phyloP scores from a whole-genome alignment of 208 protist species.

The Trypanosoma theileri region DNA sequence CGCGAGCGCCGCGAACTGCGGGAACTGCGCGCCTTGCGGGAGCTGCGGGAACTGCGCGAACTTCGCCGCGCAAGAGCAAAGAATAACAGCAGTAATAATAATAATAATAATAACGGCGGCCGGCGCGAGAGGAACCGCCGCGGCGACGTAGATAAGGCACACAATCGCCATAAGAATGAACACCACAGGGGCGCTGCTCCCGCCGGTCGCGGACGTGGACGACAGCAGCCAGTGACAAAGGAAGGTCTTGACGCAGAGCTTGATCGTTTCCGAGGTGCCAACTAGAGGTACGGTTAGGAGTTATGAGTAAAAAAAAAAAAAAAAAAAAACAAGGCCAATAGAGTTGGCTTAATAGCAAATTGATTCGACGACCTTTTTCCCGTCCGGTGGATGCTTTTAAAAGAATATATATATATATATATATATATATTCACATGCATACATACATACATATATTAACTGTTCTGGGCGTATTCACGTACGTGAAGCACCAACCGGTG shows the following conservation, averaged over 20 bases:
- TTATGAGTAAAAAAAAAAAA: neutral
- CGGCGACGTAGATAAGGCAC: conserved; percentile 21
- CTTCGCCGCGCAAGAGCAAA: neutral
- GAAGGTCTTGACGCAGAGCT: conserved; percentile 81
- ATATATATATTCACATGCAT: neutral
- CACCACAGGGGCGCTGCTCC: conserved; percentile 18
- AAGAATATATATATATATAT: neutral
- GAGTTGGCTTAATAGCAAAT: neutral
- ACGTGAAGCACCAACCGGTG: neutral
- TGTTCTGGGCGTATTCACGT: no score
- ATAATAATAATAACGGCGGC: neutral
- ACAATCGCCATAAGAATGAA: conserved; percentile 22
- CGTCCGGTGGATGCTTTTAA: no score
- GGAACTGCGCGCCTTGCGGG: conserved; percentile 19
- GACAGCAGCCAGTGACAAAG: conserved; percentile 34
- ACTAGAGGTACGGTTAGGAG: conserved; percentile 28
- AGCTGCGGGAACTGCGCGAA: conserved; percentile 20
- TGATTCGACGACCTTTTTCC: no score
- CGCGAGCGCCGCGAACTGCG: conserved; percentile 24
- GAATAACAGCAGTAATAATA: conserved; percentile 1
- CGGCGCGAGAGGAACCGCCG: conserved; percentile 10
- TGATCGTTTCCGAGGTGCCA: conserved; percentile 61
- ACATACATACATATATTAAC: no score
- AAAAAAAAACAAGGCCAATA: neutral
- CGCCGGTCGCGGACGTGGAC: conserved; percentile 26